phyloP scores from a whole-genome alignment of 1,284 basidiomycete genomes.

The Gymnopus androsaceus region DNA sequence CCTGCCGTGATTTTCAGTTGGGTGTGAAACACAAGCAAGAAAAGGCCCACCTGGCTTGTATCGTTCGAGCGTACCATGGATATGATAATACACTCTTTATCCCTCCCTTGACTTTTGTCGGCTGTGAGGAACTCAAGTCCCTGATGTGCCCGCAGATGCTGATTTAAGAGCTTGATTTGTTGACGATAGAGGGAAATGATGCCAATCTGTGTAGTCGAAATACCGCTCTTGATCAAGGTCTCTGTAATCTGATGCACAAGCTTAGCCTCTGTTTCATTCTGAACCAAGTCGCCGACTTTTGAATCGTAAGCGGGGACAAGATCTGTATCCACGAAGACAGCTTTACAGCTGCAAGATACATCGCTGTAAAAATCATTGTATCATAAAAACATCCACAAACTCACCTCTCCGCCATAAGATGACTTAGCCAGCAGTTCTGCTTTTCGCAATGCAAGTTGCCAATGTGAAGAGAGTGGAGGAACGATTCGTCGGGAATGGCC shows the following conservation, averaged over 20 bases:
- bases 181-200: conserved; percentile 93
- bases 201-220: conserved; percentile 74
- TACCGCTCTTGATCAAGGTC: conserved; percentile 66
- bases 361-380: background rate
- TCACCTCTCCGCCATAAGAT: conserved; percentile 67
- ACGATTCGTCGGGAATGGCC: conserved; percentile 48
- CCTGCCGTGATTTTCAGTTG: conserved; percentile 40
- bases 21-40: background rate
- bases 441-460: conserved; percentile 30
- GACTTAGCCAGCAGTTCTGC: conserved; percentile 70
- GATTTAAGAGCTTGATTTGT: conserved; percentile 84
- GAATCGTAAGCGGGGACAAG: conserved; percentile 74
- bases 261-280: conserved; percentile 82
- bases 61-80: conserved; percentile 91
- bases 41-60: conserved; percentile 57
- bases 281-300: conserved; percentile 83
- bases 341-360: conserved; percentile 62
- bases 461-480: conserved; percentile 43
- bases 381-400: background rate
- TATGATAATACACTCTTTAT: conserved; percentile 94
- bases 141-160: conserved; percentile 52
- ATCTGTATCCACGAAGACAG: conserved; percentile 94
- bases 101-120: conserved; percentile 93
- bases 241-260: conserved; percentile 66
- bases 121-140: conserved; percentile 90